Conservation (phyloP, 108 stramenopile species). For the Skeletonema tropicum region DNA sequence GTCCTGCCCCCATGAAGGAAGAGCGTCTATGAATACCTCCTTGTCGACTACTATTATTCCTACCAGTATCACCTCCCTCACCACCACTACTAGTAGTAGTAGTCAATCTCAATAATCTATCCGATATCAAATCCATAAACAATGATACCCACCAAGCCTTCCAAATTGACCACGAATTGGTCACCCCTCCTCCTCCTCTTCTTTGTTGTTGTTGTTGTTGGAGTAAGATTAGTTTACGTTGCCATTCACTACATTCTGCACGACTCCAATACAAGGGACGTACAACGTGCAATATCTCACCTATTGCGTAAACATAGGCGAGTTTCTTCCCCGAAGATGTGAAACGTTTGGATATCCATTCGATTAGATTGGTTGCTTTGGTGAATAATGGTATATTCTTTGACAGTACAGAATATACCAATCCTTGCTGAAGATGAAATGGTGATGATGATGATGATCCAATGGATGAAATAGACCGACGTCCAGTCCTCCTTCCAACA, state of each 20-base stretch:
- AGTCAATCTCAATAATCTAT: neutral
- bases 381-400: neutral
- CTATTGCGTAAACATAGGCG: conserved; percentile 27
- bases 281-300: conserved; percentile 46
- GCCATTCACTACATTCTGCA: conserved; percentile 19
- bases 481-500: conserved; percentile 49
- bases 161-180: neutral
- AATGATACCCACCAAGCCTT: neutral
- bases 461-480: conserved; percentile 28
- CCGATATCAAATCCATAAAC: conserved; percentile 1
- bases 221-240: neutral
- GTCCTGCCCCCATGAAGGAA: neutral
- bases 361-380: neutral
- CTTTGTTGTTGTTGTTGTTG: neutral
- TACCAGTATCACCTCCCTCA: neutral
- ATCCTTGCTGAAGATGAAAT: neutral
- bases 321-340: conserved; percentile 10
- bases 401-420: neutral
- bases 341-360: conserved; percentile 8
- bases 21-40: neutral
- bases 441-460: neutral
- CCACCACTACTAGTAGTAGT: neutral
- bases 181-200: conserved; percentile 4
- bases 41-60: neutral
- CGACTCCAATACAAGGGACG: conserved; percentile 51